These are phyloP conservation scores for Yamadazyma kitorensis DNA, from an alignment of 805 yeast species.

Conservation along the genomic window DNA sequence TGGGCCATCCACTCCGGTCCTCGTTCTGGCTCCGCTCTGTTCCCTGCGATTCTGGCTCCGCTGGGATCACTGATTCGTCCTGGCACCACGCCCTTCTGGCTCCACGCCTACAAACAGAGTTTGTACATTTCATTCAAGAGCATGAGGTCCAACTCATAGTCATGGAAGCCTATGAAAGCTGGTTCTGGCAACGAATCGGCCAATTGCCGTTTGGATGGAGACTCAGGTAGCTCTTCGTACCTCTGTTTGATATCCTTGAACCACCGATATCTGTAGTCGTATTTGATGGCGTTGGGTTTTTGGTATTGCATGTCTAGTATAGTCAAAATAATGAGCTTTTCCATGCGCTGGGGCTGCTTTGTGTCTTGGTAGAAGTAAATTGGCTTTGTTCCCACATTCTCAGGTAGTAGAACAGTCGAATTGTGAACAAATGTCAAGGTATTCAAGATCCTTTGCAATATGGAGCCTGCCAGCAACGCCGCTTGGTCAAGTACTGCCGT, in stretches of 20 bases:
- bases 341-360: slow-evolving; percentile 16
- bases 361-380: slow-evolving; percentile 18
- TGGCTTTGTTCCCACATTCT: slow-evolving; percentile 7
- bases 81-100: too few relatives aligned
- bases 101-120: slow-evolving; percentile 26
- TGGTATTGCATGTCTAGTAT: slow-evolving; percentile 21
- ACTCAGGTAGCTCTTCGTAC: slow-evolving; percentile 5
- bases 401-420: slow-evolving; percentile 22
- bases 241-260: slow-evolving; percentile 9
- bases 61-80: too few relatives aligned
- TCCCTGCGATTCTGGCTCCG: too few relatives aligned
- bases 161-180: slow-evolving; percentile 19
- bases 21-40: too few relatives aligned
- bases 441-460: slow-evolving; percentile 21
- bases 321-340: slow-evolving; percentile 21
- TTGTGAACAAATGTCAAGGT: slow-evolving; percentile 31
- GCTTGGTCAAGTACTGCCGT: slow-evolving; percentile 15
- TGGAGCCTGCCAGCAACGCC: too few relatives aligned
- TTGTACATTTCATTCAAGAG: slow-evolving; percentile 25
- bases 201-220: slow-evolving; percentile 6
- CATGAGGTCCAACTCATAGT: slow-evolving; percentile 25
- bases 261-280: slow-evolving; percentile 25
- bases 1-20: too few relatives aligned
- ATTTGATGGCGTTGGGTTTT: slow-evolving; percentile 22
- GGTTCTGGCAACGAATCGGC: slow-evolving; percentile 1